phyloP scores from a whole-genome alignment of 1,139 yeast genomes.

The Yamadazyma dendronema region DNA sequence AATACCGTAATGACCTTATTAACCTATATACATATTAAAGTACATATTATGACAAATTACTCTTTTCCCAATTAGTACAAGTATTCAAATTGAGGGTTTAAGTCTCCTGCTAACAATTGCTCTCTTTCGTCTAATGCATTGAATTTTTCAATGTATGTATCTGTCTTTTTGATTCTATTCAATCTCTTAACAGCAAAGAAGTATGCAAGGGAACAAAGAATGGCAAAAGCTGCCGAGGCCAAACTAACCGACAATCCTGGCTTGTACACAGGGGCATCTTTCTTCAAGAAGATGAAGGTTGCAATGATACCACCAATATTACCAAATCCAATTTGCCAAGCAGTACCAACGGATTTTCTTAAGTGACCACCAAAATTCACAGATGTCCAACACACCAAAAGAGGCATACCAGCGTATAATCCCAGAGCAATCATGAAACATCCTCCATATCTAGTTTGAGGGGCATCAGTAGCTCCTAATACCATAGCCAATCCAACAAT shows the following conservation, averaged over 20 bases:
- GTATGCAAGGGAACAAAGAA: conserved; percentile 45
- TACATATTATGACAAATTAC: neutral
- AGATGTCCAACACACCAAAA: conserved; percentile 69
- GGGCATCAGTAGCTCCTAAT: conserved; percentile 31
- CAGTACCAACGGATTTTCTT: conserved; percentile 70
- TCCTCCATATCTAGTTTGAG: conserved; percentile 61
- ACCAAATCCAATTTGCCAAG: conserved; percentile 78
- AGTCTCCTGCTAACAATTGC: conserved; percentile 58
- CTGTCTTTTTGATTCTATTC: conserved; percentile 42
- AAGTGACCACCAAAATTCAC: conserved; percentile 70
- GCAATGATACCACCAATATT: conserved; percentile 81
- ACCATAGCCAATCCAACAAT: conserved; percentile 57
- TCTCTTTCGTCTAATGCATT: conserved; percentile 46
- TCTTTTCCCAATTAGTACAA: conserved; percentile 14
- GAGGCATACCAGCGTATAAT: conserved; percentile 71
- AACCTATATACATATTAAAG: neutral
- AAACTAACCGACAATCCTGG: conserved; percentile 57
- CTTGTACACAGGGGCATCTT: conserved; percentile 58
- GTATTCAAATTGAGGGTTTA: conserved; percentile 56
- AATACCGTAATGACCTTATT: neutral
- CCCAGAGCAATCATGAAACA: conserved; percentile 69
- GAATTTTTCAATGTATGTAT: conserved; percentile 40
- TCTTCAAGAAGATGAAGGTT: conserved; percentile 55
- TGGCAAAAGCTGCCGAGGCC: conserved; percentile 52
- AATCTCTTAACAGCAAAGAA: conserved; percentile 35